Conservation (phyloP, 345 rosid genomes). For the Boechera divaricarpa region DNA sequence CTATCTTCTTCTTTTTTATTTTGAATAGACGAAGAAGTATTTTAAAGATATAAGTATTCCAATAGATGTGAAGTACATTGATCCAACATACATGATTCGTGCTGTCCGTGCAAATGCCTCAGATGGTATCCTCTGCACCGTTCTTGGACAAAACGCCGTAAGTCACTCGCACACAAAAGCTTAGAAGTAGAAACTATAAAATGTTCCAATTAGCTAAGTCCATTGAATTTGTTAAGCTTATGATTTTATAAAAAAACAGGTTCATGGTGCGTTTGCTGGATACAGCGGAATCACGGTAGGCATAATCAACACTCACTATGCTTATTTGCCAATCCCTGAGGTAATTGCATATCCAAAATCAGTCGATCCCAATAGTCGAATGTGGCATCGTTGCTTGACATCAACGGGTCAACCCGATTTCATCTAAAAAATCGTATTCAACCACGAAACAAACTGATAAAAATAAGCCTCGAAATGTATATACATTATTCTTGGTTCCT, state of each 20-base stretch:
- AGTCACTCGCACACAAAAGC: conserved; percentile 41
- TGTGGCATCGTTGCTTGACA: conserved; percentile 99
- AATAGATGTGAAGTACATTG: conserved; percentile 88
- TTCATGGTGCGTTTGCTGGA: conserved; percentile 97
- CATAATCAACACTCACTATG: conserved; percentile 94
- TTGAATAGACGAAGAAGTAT: conserved; percentile 67
- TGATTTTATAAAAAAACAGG: conserved; percentile 52
- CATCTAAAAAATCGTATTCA: conserved; percentile 28
- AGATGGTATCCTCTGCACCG: conserved; percentile 93
- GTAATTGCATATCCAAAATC: conserved; percentile 85
- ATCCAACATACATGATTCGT: conserved; percentile 98
- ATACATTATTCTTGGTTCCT: conserved; percentile 36
- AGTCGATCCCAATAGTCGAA: conserved; percentile 93
- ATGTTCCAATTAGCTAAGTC: background rate
- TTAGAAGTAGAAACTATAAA: background rate
- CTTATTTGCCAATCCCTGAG: conserved; percentile 92
- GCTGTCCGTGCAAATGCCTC: conserved; percentile 97
- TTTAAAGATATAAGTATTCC: conserved; percentile 74
- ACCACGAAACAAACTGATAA: background rate
- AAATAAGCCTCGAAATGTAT: conserved; percentile 22
- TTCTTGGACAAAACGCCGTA: conserved; percentile 98
- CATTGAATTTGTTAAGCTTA: background rate
- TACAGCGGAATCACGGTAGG: conserved; percentile 95
- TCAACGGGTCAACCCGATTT: conserved; percentile 99
- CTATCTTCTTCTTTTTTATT: background rate